Evolutionary conservation across 139 green algal species (phyloP), one percentile per base, ranked within the genome.

Genomic region (Chlorella sp.): DNA sequence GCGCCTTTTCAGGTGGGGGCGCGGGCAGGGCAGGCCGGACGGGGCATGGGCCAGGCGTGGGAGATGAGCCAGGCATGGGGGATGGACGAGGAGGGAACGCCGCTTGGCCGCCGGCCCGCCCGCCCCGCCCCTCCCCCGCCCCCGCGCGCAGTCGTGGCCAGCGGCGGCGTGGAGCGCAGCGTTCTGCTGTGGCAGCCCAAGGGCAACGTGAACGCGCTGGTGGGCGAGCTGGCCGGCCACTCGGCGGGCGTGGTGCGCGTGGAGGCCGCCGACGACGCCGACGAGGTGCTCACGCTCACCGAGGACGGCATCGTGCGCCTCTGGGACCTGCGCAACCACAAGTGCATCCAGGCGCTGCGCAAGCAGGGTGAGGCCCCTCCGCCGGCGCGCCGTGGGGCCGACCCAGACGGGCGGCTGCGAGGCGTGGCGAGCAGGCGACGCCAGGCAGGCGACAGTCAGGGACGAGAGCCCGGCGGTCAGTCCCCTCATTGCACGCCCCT

Each of bases 321-420:
- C 25, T 96, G 91, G 91, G 91, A 96, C 83, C 76, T 96, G 42
- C 85, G 91, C 33, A 96, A 90, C 76, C 87, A 94, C 73, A 83
- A 84, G 40, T 96, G 91, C 73, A 72, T 94, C 31, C 91, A 95
- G 78, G 93, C 91, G 31, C 83, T 95, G 53, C 79, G 75, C 0
- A 41, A 23, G 8, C 0, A 35, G 31, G 72, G 72, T 78, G 68
- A 55, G 27, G 8, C 6, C n/a, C n/a, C n/a, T n/a, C n/a, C n/a
- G n/a, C n/a, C n/a, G n/a, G n/a, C n/a, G n/a, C n/a, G n/a, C n/a
- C n/a, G n/a, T n/a, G 6, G 41, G 56, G 5, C n/a, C 29, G 19
- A 7, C n/a, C 56, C 29, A 15, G 62, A 50, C 15, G 61, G 36
- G 21, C 12, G 38, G 60, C 3, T n/a, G n/a, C n/a, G n/a, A n/a